Conservation (phyloP, 2,329 filamentous ascomycete genomes). For the Aspergillus ochraceus region DNA sequence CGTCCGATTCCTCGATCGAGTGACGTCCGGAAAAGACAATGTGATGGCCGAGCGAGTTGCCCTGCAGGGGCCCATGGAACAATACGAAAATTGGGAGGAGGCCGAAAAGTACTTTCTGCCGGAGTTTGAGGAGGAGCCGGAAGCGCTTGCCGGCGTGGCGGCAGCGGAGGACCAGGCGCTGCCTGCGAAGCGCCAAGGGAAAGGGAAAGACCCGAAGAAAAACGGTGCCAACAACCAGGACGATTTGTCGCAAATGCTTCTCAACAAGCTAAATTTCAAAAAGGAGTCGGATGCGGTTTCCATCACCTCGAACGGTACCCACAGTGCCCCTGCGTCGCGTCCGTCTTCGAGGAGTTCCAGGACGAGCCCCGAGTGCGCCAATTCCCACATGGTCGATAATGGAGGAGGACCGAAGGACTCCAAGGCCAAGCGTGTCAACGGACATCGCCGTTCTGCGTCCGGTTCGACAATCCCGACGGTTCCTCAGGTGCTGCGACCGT, state of each 20-base stretch:
- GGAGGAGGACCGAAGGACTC: conserved; percentile 22
- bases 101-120: conserved; percentile 48
- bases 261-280: conserved; percentile 50
- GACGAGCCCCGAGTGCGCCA: conserved; percentile 45
- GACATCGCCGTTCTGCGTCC: conserved; percentile 34
- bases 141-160: conserved; percentile 20
- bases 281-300: conserved; percentile 41
- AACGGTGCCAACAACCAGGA: conserved; percentile 26
- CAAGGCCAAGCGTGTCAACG: conserved; percentile 21
- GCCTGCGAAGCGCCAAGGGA: conserved; percentile 20
- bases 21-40: conserved; percentile 49
- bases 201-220: conserved; percentile 23
- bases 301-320: conserved; percentile 42
- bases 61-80: conserved; percentile 52
- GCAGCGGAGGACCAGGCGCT: conserved; percentile 17
- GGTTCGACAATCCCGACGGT: conserved; percentile 39
- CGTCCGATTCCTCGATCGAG: conserved; percentile 53
- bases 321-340: conserved; percentile 44
- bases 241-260: conserved; percentile 48
- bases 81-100: conserved; percentile 48
- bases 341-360: conserved; percentile 47
- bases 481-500: conserved; percentile 40
- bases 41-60: conserved; percentile 43
- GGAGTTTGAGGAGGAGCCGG: conserved; percentile 44
- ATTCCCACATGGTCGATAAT: conserved; percentile 26